Conservation (phyloP, 2,329 filamentous ascomycete species). For the Neopestalotiopsis clavispora region DNA sequence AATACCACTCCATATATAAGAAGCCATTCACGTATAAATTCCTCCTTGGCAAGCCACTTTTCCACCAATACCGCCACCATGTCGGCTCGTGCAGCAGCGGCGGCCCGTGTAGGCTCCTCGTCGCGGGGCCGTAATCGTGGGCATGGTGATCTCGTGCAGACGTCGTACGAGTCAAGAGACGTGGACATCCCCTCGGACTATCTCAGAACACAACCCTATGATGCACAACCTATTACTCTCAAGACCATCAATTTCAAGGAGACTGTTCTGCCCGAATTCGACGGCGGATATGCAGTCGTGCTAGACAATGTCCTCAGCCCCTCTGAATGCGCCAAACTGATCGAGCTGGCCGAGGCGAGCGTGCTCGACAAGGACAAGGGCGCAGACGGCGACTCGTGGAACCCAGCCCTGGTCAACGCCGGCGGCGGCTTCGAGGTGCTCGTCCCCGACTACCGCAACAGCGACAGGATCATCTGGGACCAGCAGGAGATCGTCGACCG, state of each 20-base stretch:
- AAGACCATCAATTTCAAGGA: slow-evolving; percentile 58
- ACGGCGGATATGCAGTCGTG: slow-evolving; percentile 60
- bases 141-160: slow-evolving; percentile 29
- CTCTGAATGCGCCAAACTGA: slow-evolving; percentile 43
- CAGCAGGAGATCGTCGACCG: slow-evolving; percentile 63
- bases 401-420: slow-evolving; percentile 70
- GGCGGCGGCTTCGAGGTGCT: slow-evolving; percentile 65
- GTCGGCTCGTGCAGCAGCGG: not conserved
- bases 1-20: not conserved
- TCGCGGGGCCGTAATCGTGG: not conserved
- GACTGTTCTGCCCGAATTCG: slow-evolving; percentile 57
- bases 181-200: slow-evolving; percentile 50
- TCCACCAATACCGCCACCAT: not conserved
- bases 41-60: not conserved
- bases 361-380: slow-evolving; percentile 50
- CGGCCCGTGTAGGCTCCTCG: not conserved
- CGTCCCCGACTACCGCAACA: slow-evolving; percentile 65
- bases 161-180: slow-evolving; percentile 39
- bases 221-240: slow-evolving; percentile 49
- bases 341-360: slow-evolving; percentile 55
- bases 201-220: slow-evolving; percentile 46
- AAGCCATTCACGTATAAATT: not conserved
- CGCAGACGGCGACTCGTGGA: slow-evolving; percentile 55
- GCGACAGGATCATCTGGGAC: slow-evolving; percentile 81
- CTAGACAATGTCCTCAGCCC: slow-evolving; percentile 51